phyloP scores from a whole-genome alignment of 352 stramenopile genomes.

The Saprolegnia diclina region DNA sequence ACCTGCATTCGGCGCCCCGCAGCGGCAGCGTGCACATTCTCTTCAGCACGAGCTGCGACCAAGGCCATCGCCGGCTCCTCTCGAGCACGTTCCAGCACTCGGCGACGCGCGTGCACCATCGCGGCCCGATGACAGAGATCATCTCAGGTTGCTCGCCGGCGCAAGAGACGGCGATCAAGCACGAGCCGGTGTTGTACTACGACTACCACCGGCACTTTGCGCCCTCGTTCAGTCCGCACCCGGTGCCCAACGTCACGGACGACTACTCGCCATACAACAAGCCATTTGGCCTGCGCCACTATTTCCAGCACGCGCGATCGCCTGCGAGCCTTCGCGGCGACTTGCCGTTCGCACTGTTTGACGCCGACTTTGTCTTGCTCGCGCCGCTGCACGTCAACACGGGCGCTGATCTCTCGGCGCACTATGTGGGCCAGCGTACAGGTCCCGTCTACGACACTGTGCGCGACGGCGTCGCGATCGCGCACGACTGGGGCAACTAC shows the following conservation, averaged over 20 bases:
- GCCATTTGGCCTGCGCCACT: constrained; percentile 19
- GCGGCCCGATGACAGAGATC: constrained; percentile 49
- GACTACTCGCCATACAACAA: constrained; percentile 48
- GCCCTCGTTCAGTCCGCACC: constrained; percentile 41
- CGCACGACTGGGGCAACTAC: constrained; percentile 22
- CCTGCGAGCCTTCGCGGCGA: background rate
- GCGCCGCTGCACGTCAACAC: constrained; percentile 13
- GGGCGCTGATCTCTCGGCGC: constrained; percentile 8
- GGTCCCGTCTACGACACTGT: background rate
- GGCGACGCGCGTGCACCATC: constrained; percentile 35
- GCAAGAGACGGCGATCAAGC: constrained; percentile 30
- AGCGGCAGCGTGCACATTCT: constrained; percentile 35
- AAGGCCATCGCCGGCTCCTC: constrained; percentile 37
- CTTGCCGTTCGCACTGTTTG: constrained; percentile 13
- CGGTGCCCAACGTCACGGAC: constrained; percentile 37
- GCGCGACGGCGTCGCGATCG: constrained; percentile 13
- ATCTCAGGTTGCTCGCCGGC: constrained; percentile 39
- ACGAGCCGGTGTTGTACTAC: constrained; percentile 45
- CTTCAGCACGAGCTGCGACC: constrained; percentile 49
- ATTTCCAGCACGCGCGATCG: background rate
- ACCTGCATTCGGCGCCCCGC: too few species aligned
- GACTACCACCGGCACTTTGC: constrained; percentile 50
- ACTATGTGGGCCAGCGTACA: background rate
- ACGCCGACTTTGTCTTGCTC: constrained; percentile 21
- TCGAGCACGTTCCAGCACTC: constrained; percentile 46